Evolutionary conservation across 2,329 filamentous ascomycete species (phyloP).

Genomic region (Talaromyces verruculosus): DNA sequence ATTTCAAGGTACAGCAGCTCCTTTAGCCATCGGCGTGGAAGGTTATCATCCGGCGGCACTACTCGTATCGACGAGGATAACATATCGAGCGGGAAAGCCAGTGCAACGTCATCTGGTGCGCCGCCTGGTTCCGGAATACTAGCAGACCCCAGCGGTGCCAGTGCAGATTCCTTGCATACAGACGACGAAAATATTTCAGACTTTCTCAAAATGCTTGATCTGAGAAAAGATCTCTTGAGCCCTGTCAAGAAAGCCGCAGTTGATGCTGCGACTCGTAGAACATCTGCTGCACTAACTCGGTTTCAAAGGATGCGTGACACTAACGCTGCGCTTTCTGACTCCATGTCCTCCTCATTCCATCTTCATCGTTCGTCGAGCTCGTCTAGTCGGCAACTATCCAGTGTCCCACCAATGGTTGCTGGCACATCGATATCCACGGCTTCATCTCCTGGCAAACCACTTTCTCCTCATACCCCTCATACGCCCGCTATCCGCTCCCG

Average conservation of each 20-base stretch:
- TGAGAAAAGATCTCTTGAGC: conserved; percentile 78
- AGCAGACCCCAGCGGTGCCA: conserved; percentile 65
- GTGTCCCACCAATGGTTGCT: conserved; percentile 60
- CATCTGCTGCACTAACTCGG: conserved; percentile 75
- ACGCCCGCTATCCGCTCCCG: conserved; percentile 91
- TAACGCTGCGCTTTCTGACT: conserved; percentile 84
- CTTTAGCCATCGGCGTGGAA: conserved; percentile 79
- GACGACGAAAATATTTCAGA: conserved; percentile 94
- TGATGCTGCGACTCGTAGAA: conserved; percentile 70
- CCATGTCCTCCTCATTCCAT: conserved; percentile 85
- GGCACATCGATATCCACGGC: conserved; percentile 76
- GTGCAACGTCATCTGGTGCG: conserved; percentile 51
- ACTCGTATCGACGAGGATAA: conserved; percentile 57
- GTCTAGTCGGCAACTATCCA: conserved; percentile 69
- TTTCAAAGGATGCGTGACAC: conserved; percentile 89
- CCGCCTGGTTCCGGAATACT: conserved; percentile 77
- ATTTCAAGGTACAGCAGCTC: conserved; percentile 90
- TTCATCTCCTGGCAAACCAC: conserved; percentile 84
- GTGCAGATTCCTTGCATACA: conserved; percentile 65
- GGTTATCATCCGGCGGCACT: conserved; percentile 72
- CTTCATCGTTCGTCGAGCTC: conserved; percentile 80
- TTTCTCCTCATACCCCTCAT: conserved; percentile 87
- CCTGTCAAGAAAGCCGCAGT: conserved; percentile 58
- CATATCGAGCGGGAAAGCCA: conserved; percentile 59
- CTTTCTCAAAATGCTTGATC: conserved; percentile 85